Conservation (phyloP, 2,329 filamentous ascomycete species). For the Cladophialophora bantiana region DNA sequence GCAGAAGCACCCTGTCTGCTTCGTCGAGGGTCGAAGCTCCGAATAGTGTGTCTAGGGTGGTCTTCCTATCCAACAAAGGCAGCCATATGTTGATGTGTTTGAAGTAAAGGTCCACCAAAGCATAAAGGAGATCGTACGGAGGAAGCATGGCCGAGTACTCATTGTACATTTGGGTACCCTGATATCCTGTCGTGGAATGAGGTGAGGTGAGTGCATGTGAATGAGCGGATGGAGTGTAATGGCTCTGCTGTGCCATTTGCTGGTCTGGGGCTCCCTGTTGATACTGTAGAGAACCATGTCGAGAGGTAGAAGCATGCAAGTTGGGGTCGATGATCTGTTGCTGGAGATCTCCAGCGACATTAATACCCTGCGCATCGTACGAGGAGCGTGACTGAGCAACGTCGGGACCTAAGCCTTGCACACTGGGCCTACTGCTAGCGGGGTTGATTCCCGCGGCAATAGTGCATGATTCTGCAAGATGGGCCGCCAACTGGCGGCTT, state of each 20-base stretch:
- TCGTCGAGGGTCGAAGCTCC: conserved; percentile 74
- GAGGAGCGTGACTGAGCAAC: conserved; percentile 16
- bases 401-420: conserved; percentile 16
- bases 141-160: conserved; percentile 57
- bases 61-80: conserved; percentile 84
- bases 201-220: conserved; percentile 39
- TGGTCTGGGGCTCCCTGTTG: conserved; percentile 24
- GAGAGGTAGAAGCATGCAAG: conserved; percentile 28
- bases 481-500: conserved; percentile 37
- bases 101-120: conserved; percentile 77
- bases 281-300: conserved; percentile 37
- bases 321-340: conserved; percentile 37
- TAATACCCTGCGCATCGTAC: conserved; percentile 26
- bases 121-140: conserved; percentile 76
- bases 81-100: conserved; percentile 85
- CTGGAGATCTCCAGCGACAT: conserved; percentile 28
- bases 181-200: conserved; percentile 34
- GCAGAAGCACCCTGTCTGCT: conserved; percentile 80
- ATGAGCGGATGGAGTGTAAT: conserved; percentile 37
- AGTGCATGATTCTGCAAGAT: conserved; percentile 37
- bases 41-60: conserved; percentile 82
- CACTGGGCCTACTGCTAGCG: conserved; percentile 2
- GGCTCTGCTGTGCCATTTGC: conserved; percentile 30
- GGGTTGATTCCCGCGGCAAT: conserved; percentile 6
- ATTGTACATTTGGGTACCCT: conserved; percentile 45